Conservation (phyloP, 352 stramenopile species). For the Phytopythium montanum region DNA sequence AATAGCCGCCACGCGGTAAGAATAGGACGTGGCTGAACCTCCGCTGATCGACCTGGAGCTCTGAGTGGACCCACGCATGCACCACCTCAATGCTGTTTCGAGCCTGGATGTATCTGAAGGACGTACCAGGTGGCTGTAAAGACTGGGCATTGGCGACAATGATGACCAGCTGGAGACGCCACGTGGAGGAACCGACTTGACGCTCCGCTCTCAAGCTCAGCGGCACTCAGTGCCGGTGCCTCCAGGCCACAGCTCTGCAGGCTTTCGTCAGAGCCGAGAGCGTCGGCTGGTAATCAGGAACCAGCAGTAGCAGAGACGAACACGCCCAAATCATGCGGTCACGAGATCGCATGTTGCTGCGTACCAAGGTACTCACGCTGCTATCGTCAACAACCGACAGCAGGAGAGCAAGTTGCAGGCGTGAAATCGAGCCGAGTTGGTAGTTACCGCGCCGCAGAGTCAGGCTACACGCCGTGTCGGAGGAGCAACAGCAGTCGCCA, state of each 20-base stretch:
- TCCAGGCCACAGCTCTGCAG: neutral
- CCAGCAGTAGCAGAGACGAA: neutral
- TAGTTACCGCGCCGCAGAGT: neutral
- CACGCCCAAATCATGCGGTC: neutral
- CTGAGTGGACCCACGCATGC: neutral
- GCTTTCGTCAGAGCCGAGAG: neutral
- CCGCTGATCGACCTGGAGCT: constrained; percentile 1
- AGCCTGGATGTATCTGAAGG: neutral
- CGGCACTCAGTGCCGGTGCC: neutral
- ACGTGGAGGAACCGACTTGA: constrained; percentile 9
- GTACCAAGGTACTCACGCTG: neutral
- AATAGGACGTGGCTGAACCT: neutral
- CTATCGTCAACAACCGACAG: neutral
- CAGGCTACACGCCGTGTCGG: neutral
- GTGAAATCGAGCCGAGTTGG: neutral
- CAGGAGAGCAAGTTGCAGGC: neutral
- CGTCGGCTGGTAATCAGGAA: neutral
- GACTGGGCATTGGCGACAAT: neutral
- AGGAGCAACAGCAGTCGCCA: constrained; percentile 1
- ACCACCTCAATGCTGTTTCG: neutral
- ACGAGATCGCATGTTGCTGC: neutral
- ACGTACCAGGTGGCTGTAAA: neutral
- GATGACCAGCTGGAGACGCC: constrained; percentile 4
- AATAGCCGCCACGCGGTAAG: neutral
- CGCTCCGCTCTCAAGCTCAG: neutral